Percentiles rank a stretch among this genome's conserved stretches.
phyloP scores from a whole-genome alignment of 169 alveolate genomes.

The Plasmodium knowlesi region DNA sequence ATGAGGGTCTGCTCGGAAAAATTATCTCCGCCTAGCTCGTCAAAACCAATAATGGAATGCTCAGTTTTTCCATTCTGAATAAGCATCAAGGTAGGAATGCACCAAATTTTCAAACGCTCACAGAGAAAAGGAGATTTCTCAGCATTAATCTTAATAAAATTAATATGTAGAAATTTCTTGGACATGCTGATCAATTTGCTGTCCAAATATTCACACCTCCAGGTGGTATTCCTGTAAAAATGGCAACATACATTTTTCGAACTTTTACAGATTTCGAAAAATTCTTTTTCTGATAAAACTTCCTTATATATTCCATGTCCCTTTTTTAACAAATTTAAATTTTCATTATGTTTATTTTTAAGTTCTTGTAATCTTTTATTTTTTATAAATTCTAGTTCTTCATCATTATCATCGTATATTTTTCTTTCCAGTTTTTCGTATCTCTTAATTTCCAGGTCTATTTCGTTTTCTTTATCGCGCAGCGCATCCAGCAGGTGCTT shows the following conservation, averaged over 20 bases:
- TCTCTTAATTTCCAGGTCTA: constrained; percentile 78
- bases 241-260: constrained; percentile 81
- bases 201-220: constrained; percentile 82
- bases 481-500: constrained; percentile 72
- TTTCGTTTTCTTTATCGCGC: constrained; percentile 82
- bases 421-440: constrained; percentile 77
- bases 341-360: constrained; percentile 77
- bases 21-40: constrained; percentile 83
- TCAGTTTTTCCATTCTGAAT: constrained; percentile 82
- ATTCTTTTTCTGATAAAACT: constrained; percentile 83
- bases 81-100: constrained; percentile 84
- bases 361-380: constrained; percentile 81
- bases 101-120: constrained; percentile 86
- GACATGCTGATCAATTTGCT: constrained; percentile 77
- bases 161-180: constrained; percentile 77
- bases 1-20: constrained; percentile 25
- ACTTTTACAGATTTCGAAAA: constrained; percentile 82
- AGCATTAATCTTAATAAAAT: constrained; percentile 82
- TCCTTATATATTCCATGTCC: constrained; percentile 84
- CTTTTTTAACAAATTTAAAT: constrained; percentile 75
- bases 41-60: constrained; percentile 85
- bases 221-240: constrained; percentile 85
- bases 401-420: constrained; percentile 79
- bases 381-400: constrained; percentile 78
- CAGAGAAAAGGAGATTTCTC: constrained; percentile 85